Evolutionary conservation across 306 rosid species (phyloP).

Genomic region (Arachis stenosperma): DNA sequence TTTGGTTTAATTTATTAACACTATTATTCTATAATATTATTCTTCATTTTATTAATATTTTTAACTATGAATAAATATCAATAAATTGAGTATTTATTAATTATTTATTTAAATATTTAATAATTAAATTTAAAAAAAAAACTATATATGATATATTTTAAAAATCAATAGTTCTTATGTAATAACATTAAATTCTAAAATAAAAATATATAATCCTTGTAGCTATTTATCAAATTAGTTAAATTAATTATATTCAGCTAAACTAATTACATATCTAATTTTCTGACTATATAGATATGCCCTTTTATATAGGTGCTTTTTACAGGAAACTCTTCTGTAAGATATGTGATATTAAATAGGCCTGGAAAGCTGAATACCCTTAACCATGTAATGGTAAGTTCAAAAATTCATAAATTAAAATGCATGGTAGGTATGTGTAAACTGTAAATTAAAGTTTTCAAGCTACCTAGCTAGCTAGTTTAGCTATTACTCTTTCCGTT

Average conservation of each 20-base stretch:
- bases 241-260: not conserved
- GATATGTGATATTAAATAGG: slow-evolving; percentile 31
- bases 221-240: not conserved
- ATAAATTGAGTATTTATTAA: no score
- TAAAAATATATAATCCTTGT: not conserved
- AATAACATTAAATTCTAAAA: no score
- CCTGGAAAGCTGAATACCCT: slow-evolving; percentile 27
- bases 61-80: no score
- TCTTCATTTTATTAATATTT: no score
- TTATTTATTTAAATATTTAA: no score
- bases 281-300: not conserved
- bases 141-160: no score
- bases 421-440: not conserved
- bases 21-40: no score
- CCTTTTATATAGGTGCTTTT: slow-evolving; percentile 26
- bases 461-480: no score
- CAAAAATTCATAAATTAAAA: not conserved
- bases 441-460: not conserved
- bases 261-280: no score
- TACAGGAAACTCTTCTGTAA: slow-evolving; percentile 30
- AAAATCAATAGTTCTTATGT: no score
- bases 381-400: slow-evolving; percentile 36
- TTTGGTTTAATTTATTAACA: no score
- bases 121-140: no score
- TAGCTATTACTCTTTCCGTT: not conserved